phyloP scores from a whole-genome alignment of 164 flowering plant genomes.

The Tinospora cordifolia region DNA sequence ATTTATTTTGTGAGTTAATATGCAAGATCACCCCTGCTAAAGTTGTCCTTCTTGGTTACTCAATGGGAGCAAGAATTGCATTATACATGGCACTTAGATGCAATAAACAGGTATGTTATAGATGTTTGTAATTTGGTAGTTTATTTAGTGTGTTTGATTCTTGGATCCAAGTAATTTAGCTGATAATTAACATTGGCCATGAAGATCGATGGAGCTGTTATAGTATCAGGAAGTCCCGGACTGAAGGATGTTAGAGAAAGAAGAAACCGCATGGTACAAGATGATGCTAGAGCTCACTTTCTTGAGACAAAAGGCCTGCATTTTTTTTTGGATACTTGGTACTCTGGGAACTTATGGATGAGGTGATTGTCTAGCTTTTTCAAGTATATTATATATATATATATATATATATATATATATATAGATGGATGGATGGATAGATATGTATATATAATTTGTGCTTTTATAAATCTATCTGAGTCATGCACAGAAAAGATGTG shows the following conservation, averaged over 20 bases:
- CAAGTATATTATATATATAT: too few relatives aligned
- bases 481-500: neutral
- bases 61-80: constrained; percentile 95
- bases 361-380: constrained; percentile 39
- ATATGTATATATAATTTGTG: too few relatives aligned
- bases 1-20: constrained; percentile 40
- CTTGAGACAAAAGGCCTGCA: constrained; percentile 52
- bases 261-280: constrained; percentile 48
- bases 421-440: too few relatives aligned
- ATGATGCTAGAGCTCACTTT: constrained; percentile 53
- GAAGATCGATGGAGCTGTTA: constrained; percentile 61
- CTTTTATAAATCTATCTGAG: neutral
- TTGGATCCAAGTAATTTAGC: neutral
- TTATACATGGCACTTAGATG: constrained; percentile 65
- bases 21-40: constrained; percentile 32
- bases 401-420: too few relatives aligned
- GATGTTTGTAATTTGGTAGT: constrained; percentile 2
- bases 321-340: constrained; percentile 66
- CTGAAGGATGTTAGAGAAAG: constrained; percentile 40
- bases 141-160: constrained; percentile 1
- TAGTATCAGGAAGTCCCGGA: constrained; percentile 98
- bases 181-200: constrained; percentile 11
- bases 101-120: constrained; percentile 41
- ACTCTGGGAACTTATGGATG: constrained; percentile 60
- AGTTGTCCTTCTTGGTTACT: constrained; percentile 77